Conservation (phyloP, 164 flowering plant species). For the Umbilicus rupestris region DNA sequence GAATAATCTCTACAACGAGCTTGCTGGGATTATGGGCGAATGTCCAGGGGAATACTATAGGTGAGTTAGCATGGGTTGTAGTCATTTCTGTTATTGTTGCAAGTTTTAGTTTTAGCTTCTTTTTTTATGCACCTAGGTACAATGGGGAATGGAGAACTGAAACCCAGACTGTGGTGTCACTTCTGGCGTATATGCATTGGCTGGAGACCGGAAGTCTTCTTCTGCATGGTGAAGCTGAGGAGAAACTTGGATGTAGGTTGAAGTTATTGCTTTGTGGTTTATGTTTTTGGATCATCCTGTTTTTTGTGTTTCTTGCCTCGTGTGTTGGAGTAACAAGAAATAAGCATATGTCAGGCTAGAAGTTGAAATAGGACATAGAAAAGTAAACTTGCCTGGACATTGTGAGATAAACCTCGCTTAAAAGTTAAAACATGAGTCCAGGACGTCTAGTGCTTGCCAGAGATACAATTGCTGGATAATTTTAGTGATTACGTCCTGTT, state of each 20-base stretch:
- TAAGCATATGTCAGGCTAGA: neutral
- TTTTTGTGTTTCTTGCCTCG: neutral
- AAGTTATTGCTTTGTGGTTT: neutral
- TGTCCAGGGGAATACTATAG: constrained; percentile 77
- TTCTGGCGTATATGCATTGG: constrained; percentile 90
- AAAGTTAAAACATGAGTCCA: too few relatives aligned
- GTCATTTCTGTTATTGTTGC: constrained; percentile 1
- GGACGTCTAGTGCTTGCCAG: neutral
- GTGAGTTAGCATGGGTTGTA: constrained; percentile 22
- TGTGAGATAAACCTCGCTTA: neutral
- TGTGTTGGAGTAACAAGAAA: neutral
- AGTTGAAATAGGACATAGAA: neutral
- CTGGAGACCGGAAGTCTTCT: constrained; percentile 76
- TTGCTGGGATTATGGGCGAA: constrained; percentile 53
- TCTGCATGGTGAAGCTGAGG: constrained; percentile 70
- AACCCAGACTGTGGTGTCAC: constrained; percentile 71
- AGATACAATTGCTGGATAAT: too few relatives aligned
- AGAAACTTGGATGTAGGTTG: constrained; percentile 72
- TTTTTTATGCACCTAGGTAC: constrained; percentile 40
- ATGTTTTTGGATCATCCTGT: neutral
- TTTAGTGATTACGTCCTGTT: neutral
- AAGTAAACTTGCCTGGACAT: neutral
- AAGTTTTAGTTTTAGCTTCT: neutral
- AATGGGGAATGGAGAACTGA: constrained; percentile 96
- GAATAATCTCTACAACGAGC: constrained; percentile 39